These are phyloP conservation scores for Deinandra increscens DNA, from an alignment of 129 eudicot species.

Conservation along the genomic window DNA sequence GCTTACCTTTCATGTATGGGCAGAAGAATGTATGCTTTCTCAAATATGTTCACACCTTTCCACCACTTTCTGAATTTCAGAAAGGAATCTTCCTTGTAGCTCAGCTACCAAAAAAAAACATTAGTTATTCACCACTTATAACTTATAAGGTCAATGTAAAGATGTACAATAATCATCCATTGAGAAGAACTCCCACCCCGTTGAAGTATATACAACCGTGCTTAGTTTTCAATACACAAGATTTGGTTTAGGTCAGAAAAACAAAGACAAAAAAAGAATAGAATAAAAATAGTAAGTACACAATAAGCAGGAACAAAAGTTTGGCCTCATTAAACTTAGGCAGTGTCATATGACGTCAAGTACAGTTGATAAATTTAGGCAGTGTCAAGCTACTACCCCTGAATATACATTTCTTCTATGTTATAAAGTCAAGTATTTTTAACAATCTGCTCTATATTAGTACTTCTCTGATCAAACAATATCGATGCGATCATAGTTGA, in stretches of 20 bases:
- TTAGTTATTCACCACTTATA: conserved; percentile 5
- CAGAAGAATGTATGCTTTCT: conserved; percentile 80
- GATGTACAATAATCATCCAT: background rate
- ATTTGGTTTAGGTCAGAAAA: background rate
- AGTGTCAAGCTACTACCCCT: background rate
- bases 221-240: background rate
- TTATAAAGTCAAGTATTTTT: background rate
- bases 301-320: background rate
- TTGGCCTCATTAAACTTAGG: background rate
- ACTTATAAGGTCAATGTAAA: conserved; percentile 5
- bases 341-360: background rate
- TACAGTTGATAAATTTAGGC: background rate
- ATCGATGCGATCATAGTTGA: no score
- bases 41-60: conserved; percentile 81
- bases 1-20: conserved; percentile 89
- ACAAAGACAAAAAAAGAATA: background rate
- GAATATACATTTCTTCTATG: background rate
- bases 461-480: no score
- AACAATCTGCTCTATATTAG: background rate
- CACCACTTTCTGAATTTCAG: conserved; percentile 90
- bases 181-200: conserved; percentile 21
- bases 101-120: conserved; percentile 36
- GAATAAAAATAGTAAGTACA: background rate
- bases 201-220: background rate
- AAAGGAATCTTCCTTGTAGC: conserved; percentile 56